Evolutionary conservation across 2,329 filamentous ascomycete genomes (phyloP).

Genomic region (Penicillium italicum): DNA sequence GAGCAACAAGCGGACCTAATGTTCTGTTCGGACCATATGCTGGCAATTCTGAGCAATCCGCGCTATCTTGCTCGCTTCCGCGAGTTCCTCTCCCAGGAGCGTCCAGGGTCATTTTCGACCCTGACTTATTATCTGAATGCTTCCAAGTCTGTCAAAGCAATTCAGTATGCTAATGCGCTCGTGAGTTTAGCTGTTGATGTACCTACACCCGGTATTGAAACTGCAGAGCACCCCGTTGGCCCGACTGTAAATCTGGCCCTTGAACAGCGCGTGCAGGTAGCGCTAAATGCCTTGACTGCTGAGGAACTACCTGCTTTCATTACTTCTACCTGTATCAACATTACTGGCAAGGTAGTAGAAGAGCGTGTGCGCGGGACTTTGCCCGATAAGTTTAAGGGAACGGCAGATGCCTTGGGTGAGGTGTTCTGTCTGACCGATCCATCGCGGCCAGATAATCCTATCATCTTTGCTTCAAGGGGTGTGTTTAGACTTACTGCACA

Average conservation of each 20-base stretch:
- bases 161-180: slow-evolving; percentile 68
- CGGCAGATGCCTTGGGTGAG: slow-evolving; percentile 70
- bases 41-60: slow-evolving; percentile 62
- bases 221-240: slow-evolving; percentile 51
- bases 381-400: slow-evolving; percentile 60
- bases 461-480: slow-evolving; percentile 74
- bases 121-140: slow-evolving; percentile 71
- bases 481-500: slow-evolving; percentile 2
- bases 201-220: slow-evolving; percentile 55
- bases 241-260: slow-evolving; percentile 57
- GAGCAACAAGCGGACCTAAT: slow-evolving; percentile 62
- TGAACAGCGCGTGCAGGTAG: slow-evolving; percentile 59
- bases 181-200: slow-evolving; percentile 53
- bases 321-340: slow-evolving; percentile 63
- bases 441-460: slow-evolving; percentile 67
- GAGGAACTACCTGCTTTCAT: slow-evolving; percentile 71
- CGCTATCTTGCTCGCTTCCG: slow-evolving; percentile 63
- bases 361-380: slow-evolving; percentile 65
- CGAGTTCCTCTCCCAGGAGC: slow-evolving; percentile 58
- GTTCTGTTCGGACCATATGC: slow-evolving; percentile 63
- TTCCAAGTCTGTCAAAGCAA: slow-evolving; percentile 66
- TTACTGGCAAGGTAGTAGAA: slow-evolving; percentile 65
- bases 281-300: slow-evolving; percentile 61
- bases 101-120: slow-evolving; percentile 62
- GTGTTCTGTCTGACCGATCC: slow-evolving; percentile 75